Percentiles rank a stretch among this genome's conserved stretches.
phyloP scores from a whole-genome alignment of 768 basidiomycete genomes.

The Agaricus subrufescens region DNA sequence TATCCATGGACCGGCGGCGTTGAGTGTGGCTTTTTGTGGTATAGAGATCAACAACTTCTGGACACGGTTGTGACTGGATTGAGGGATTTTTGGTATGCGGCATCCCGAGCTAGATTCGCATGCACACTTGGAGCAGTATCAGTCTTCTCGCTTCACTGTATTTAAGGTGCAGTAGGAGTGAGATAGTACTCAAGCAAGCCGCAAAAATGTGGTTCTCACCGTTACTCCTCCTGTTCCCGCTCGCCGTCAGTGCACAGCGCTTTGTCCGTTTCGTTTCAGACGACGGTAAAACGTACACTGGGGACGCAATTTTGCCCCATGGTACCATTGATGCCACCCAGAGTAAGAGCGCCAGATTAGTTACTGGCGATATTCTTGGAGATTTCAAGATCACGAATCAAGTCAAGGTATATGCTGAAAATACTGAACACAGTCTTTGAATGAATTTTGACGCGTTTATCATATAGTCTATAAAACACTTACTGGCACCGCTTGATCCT shows the following conservation, averaged over 20 bases:
- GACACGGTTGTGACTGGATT: neutral
- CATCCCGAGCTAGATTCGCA: neutral
- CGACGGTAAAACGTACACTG: slow-evolving; percentile 30
- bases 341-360: slow-evolving; percentile 26
- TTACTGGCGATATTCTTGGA: slow-evolving; percentile 31
- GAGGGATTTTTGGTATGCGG: neutral
- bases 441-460: neutral
- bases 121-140: neutral
- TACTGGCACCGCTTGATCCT: slow-evolving; percentile 29
- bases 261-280: slow-evolving; percentile 36
- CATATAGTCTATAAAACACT: slow-evolving; percentile 24
- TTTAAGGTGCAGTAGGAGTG: neutral
- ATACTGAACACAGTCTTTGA: neutral
- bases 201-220: slow-evolving; percentile 7
- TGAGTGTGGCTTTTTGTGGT: too few species aligned
- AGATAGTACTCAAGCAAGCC: neutral
- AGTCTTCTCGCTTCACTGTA: slow-evolving; percentile 1
- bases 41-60: too few species aligned
- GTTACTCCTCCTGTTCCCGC: slow-evolving; percentile 12
- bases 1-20: too few species aligned
- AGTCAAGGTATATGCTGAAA: slow-evolving; percentile 23
- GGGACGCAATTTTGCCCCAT: slow-evolving; percentile 32
- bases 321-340: slow-evolving; percentile 26
- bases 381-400: slow-evolving; percentile 29
- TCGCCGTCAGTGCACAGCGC: slow-evolving; percentile 25